Base-by-base conservation (phyloP, 1,139 yeast species). In the Kodamaea arcana region DNA sequence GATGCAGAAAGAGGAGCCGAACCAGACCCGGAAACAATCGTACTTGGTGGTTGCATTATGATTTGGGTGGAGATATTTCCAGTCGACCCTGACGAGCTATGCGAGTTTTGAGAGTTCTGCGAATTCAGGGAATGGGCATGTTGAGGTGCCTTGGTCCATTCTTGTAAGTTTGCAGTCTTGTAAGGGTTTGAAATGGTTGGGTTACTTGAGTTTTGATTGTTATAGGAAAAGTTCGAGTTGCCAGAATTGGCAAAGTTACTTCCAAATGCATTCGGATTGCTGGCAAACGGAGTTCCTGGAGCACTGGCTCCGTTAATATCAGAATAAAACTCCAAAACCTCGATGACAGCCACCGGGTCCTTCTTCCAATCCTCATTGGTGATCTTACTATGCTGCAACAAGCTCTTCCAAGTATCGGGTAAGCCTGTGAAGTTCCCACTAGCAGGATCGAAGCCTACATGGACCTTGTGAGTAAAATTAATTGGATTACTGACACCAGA, bases 301-400 rank as follows among this genome's bases (percentile, higher is more conserved):
- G 56, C 51, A 5, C 62, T 53, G n/a, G 61, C 62, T 32, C 65
- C 65, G 44, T 63, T 65, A 41, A 68, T 69, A 40, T 71, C 75
- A 11, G 70, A 71, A 55, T 86, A 87, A 55, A 94, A 92, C 48
- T 87, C 95, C 53, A 94, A 75, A 2, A 90, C 98, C 53, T 92
- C 97, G 46, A 92, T 88, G 27, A 75, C 92, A 0, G 94, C 94
- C 20, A 80, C 84, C 1, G 94, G 90, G 50, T 83, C 87, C 49
- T 80, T 82, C 39, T 83, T 80, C 83, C 87, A 80, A 59, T 83
- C 94, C 49, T 83, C 92, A 45, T 81, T 82, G 3, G 92, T 83
- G 47, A 83, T 83, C 51, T 83, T 78, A 9, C 90, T 82, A 51
- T 82, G 87, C 49, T 83, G 83, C 34, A 83, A 69, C 45, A 83